phyloP scores from a whole-genome alignment of 1,284 basidiomycete genomes.

The Veloboletus limbatus region DNA sequence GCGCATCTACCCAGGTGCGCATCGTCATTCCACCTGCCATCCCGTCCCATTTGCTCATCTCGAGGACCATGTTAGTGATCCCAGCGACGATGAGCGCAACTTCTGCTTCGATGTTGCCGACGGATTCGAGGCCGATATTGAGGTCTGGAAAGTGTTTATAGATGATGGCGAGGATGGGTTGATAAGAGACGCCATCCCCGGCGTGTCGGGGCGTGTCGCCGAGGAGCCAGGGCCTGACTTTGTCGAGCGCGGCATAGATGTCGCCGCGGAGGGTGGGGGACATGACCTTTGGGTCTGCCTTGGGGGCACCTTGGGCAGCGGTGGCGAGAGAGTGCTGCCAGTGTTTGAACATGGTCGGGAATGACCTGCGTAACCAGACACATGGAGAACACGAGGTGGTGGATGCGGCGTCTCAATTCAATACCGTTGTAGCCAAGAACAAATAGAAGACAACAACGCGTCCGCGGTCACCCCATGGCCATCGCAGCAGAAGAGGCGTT shows the following conservation, averaged over 20 bases:
- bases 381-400: slow-evolving; percentile 13
- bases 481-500: slow-evolving; percentile 47
- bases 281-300: slow-evolving; percentile 38
- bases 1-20: slow-evolving; percentile 49
- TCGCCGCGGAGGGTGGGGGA: slow-evolving; percentile 46
- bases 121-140: slow-evolving; percentile 42
- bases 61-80: slow-evolving; percentile 49
- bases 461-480: slow-evolving; percentile 20
- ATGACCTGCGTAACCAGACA: too few relatives aligned
- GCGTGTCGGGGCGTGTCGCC: slow-evolving; percentile 39
- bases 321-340: slow-evolving; percentile 39
- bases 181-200: slow-evolving; percentile 49
- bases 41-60: slow-evolving; percentile 51
- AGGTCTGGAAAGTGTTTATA: slow-evolving; percentile 47
- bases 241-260: slow-evolving; percentile 45
- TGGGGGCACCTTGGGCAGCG: slow-evolving; percentile 25
- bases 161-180: slow-evolving; percentile 39
- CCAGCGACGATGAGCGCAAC: slow-evolving; percentile 47
- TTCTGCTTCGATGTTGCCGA: slow-evolving; percentile 43
- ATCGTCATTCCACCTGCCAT: slow-evolving; percentile 52
- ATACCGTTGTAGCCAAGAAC: not conserved
- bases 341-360: slow-evolving; percentile 47
- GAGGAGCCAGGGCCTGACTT: slow-evolving; percentile 42
- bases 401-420: too few relatives aligned
- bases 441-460: slow-evolving; percentile 30